Percentiles rank a stretch among this genome's conserved stretches.
Evolutionary conservation across 139 green algal genomes (phyloP).

Genomic region (Micromonas pusilla): DNA sequence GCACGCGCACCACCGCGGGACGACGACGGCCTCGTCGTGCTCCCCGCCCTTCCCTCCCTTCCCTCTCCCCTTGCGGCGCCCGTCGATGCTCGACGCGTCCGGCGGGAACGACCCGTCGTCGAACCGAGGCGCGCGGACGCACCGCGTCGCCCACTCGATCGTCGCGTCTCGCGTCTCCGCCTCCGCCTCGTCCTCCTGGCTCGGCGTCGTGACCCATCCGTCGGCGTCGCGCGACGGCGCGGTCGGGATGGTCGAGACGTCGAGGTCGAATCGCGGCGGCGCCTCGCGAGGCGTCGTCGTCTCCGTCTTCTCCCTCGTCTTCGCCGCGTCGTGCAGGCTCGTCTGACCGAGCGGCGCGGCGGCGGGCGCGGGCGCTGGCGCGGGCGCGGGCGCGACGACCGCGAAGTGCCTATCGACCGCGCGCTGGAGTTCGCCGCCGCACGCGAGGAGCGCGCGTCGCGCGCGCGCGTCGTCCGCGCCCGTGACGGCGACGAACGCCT

Average conservation of each 20-base stretch:
- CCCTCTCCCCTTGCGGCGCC: too few species aligned
- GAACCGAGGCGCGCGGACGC: background rate
- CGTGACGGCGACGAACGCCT: too few species aligned
- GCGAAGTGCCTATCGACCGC: too few species aligned
- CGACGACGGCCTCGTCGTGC: too few species aligned
- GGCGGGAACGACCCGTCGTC: conserved; percentile 12
- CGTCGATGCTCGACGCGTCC: conserved; percentile 19
- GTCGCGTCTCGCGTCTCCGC: background rate
- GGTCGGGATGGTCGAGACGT: background rate
- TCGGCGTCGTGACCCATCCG: background rate
- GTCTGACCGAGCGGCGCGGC: background rate
- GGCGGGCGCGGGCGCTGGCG: too few species aligned
- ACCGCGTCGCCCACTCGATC: background rate
- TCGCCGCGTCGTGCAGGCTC: background rate
- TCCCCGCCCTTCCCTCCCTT: too few species aligned
- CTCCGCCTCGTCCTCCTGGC: background rate
- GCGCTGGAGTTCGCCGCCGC: too few species aligned
- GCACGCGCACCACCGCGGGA: conserved; percentile 20
- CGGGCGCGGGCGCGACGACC: too few species aligned
- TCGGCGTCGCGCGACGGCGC: background rate
- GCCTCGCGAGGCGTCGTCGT: too few species aligned
- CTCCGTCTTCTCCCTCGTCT: too few species aligned
- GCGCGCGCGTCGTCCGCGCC: too few species aligned
- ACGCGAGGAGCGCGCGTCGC: too few species aligned
- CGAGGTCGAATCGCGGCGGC: background rate